These are phyloP conservation scores for Pterocarpus santalinus DNA, from an alignment of 306 rosid species.

Conservation along the genomic window DNA sequence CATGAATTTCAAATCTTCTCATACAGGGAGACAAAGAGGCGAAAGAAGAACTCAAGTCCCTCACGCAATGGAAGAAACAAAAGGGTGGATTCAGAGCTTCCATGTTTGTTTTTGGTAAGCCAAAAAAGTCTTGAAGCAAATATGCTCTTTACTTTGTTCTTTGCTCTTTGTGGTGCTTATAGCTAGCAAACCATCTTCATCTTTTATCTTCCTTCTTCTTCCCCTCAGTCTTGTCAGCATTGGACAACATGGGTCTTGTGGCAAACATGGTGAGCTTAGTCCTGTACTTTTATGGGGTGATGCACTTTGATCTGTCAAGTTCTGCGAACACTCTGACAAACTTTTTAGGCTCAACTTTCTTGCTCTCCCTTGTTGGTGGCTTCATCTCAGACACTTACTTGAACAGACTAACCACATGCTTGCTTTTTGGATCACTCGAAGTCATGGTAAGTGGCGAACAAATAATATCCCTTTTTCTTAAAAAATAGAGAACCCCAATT, in stretches of 20 bases:
- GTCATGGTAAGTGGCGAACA: constrained; percentile 57
- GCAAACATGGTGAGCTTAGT: constrained; percentile 87
- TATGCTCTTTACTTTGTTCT: background rate
- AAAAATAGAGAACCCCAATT: constrained; percentile 29
- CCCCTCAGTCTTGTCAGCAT: constrained; percentile 60
- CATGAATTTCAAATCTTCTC: constrained; percentile 37
- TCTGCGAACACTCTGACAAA: constrained; percentile 89
- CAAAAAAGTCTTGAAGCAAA: background rate
- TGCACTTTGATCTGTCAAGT: constrained; percentile 70
- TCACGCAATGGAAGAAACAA: constrained; percentile 45
- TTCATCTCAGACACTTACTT: constrained; percentile 84
- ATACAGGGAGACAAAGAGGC: constrained; percentile 57
- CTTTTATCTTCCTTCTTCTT: background rate
- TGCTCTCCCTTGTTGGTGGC: constrained; percentile 86
- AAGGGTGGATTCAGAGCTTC: constrained; percentile 85
- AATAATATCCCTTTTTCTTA: no score
- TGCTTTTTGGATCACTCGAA: constrained; percentile 78
- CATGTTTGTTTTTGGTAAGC: constrained; percentile 73
- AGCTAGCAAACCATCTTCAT: background rate
- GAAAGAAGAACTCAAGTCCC: constrained; percentile 46
- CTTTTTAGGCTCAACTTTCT: constrained; percentile 79
- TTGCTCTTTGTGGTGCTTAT: background rate
- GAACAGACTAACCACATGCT: constrained; percentile 69
- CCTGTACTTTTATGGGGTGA: constrained; percentile 64
- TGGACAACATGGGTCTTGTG: constrained; percentile 87